Evolutionary conservation across 2,329 filamentous ascomycete genomes (phyloP).

Genomic region (Sarocladiaceae sp.): DNA sequence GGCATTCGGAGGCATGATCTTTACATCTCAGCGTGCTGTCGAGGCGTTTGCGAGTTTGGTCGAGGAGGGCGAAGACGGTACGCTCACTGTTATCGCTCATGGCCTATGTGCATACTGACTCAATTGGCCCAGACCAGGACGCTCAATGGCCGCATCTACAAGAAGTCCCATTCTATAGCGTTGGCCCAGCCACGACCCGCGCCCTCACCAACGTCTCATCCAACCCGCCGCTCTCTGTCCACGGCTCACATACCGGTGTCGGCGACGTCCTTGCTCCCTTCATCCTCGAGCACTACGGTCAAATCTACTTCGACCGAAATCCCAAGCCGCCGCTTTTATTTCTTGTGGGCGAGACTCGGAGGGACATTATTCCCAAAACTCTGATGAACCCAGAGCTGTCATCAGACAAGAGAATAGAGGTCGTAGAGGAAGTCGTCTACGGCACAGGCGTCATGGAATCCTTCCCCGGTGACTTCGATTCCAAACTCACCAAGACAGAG

Average conservation of each 20-base stretch:
- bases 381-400: slow-evolving; percentile 58
- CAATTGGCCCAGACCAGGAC: slow-evolving; percentile 2
- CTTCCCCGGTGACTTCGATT: slow-evolving; percentile 65
- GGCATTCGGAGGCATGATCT: slow-evolving; percentile 72
- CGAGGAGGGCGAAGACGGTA: slow-evolving; percentile 38
- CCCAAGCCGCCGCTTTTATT: slow-evolving; percentile 69
- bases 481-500: slow-evolving; percentile 42
- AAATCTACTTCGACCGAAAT: slow-evolving; percentile 39
- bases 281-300: slow-evolving; percentile 73
- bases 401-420: slow-evolving; percentile 48
- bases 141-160: slow-evolving; percentile 48
- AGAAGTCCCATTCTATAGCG: slow-evolving; percentile 65
- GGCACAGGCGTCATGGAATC: slow-evolving; percentile 77
- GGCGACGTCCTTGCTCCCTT: slow-evolving; percentile 74
- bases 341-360: slow-evolving; percentile 81
- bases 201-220: slow-evolving; percentile 57
- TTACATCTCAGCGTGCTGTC: slow-evolving; percentile 79
- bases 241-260: slow-evolving; percentile 79
- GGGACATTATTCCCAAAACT: slow-evolving; percentile 84
- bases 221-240: slow-evolving; percentile 54
- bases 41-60: slow-evolving; percentile 69
- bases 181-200: slow-evolving; percentile 75
- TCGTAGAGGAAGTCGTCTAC: slow-evolving; percentile 82
- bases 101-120: too few relatives aligned
- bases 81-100: too few relatives aligned